Base-by-base conservation (phyloP, 352 stramenopile genomes). In the Phytophthora boehmeriae region DNA sequence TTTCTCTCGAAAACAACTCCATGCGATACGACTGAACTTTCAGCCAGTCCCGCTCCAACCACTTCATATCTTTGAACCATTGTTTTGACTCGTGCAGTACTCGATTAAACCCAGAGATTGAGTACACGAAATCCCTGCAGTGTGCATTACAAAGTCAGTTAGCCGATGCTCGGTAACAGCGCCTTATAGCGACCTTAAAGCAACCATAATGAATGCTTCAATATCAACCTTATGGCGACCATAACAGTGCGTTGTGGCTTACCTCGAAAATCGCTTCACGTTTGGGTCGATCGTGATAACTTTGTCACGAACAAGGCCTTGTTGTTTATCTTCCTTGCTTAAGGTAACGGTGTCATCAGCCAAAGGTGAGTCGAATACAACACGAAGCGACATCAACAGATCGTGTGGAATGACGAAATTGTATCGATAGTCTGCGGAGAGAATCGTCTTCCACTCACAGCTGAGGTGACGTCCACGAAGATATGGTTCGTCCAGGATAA, bases 401-500 rank as follows among this genome's bases (percentile, higher is more conserved):
- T 54, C 47, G 1, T 32, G n/a, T 5, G 47, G 30, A 34, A 54
- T 54, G 5, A 54, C 4, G 13, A 54, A 54, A 9, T 32, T 34
- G 47, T 44, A 44, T 44, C 38, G 20, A 17, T 54, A 59, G 39
- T 56, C 43, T 48, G 17, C 22, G n/a, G 39, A 22, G 19, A 28
- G 35, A 0, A 54, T 32, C 4, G 38, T 11, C 44, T 52, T 53
- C 59, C 59, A 53, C 5, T 14, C 27, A 43, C 50, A 66, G 8
- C 41, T 19, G 2, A 61, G 25, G 2, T 23, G 55, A 3, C 35
- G 43, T 22, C 14, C 25, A 8, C 43, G 10, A 1, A 66, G 20
- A 11, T 52, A 57, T 1, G 43, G 23, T 5, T 61, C 50, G n/a
- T 66, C 50, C 14, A 61, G 20, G 14, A 59, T 52, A 11, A 66